phyloP scores from a whole-genome alignment of 2,329 filamentous ascomycete genomes.

The Calonectria leucothoes region DNA sequence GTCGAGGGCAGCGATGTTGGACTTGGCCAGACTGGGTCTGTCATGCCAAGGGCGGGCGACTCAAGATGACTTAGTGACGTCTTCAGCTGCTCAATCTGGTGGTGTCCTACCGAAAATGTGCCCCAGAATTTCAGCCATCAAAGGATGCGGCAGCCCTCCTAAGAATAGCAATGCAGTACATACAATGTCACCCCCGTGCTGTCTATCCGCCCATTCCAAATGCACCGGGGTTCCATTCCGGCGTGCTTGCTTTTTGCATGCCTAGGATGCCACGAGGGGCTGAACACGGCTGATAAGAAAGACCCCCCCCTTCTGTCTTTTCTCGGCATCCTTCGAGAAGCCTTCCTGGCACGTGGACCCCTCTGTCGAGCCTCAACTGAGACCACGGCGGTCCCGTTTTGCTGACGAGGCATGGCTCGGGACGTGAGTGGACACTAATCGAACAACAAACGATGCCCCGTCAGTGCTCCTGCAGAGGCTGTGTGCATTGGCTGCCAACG shows the following conservation, averaged over 20 bases:
- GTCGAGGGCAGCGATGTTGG: neutral
- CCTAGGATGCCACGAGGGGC: constrained; percentile 26
- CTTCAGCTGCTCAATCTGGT: constrained; percentile 18
- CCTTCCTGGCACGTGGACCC: constrained; percentile 31
- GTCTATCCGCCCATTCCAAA: constrained; percentile 16
- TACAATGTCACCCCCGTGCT: constrained; percentile 15
- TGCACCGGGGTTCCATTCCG: constrained; percentile 24
- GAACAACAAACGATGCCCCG: neutral
- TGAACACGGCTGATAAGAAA: constrained; percentile 18
- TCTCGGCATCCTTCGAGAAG: constrained; percentile 34
- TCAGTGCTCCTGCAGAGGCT: neutral
- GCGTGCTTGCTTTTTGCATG: constrained; percentile 24
- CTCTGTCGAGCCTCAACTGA: constrained; percentile 21
- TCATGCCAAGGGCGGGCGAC: neutral
- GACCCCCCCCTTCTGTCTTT: neutral
- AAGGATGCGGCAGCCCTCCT: constrained; percentile 8
- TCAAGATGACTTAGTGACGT: constrained; percentile 16
- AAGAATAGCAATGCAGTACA: constrained; percentile 22
- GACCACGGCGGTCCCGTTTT: constrained; percentile 17
- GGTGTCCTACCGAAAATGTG: constrained; percentile 8
- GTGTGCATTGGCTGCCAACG: constrained; percentile 2
- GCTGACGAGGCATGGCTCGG: constrained; percentile 23
- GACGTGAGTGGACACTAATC: constrained; percentile 12
- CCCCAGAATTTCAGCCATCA: constrained; percentile 15
- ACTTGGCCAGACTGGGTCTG: neutral